Base-by-base conservation (phyloP, 306 rosid genomes). In the Notholithocarpus densiflorus region DNA sequence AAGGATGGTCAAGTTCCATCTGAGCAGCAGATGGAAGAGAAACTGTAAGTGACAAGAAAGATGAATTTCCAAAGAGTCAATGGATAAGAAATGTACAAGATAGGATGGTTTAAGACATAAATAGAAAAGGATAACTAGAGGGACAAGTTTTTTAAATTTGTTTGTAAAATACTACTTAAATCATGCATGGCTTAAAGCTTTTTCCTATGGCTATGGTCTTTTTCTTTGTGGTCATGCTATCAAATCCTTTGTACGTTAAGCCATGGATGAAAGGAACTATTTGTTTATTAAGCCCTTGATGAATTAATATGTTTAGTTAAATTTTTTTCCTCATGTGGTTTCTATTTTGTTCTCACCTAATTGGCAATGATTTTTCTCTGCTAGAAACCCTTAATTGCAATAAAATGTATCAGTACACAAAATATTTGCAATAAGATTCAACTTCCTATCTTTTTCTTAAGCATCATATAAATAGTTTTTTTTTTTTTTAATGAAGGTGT, bases 21-120 rank as follows among this genome's bases (percentile, higher is more conserved):
- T 32, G 97, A 88, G 55, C 98, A 93, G 80, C 94, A 91, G 72
- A 95, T 93, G 96, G 92, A 87, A 82, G 98, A 82, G 68, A 82
- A 85, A 56, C 84, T 87, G 98, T 93, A 83, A 89, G 97, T 84
- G 74, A 55, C 19, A 62, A 71, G 37, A 17, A 19, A 32, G 6
- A 1, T 66, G 0, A 4, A 62, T 27, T 19, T 32, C 26, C 9
- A 15, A 5, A 32, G 24, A 9, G 26, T 19, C 23, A 31, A 66
- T 32, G 4, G 14, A 18, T 64, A 7, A 29, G 2, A 29, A 15
- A 27, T 6, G 23, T 66, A 19, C 23, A 66, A 66, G 71, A 32
- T 23, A 31, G 9, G 2, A 19, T 19, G 24, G 9, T 37, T 66
- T 19, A 6, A 13, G 7, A 64, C 5, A 31, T 15, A 11, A 64